Base-by-base conservation (phyloP, 1,284 basidiomycete genomes). In the Meripilus lineatus region DNA sequence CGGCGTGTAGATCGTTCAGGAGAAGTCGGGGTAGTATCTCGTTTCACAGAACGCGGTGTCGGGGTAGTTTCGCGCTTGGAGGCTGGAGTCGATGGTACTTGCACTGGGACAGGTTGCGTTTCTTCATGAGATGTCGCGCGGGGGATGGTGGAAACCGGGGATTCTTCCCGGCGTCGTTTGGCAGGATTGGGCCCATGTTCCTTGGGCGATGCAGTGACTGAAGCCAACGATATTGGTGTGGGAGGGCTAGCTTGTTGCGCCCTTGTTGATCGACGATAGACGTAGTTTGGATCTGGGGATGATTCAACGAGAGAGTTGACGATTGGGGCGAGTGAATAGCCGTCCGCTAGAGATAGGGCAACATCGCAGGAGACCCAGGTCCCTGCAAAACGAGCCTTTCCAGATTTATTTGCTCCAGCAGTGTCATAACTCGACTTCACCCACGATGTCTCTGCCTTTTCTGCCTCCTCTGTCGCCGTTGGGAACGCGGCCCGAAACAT, bases 401-500 rank as follows among this genome's bases (percentile, higher is more conserved):
- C 78, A 7, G 77, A 81, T 37, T 91, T 92, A 63, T 96, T 96
- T 56, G 89, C 89, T 23, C 84, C 83, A 5, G 77, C 60, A 42
- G 85, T 78, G 62, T 96, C 89, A 66, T 80, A 90, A 54, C 72
- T 78, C 21, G 83, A 77, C 58, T 88, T 89, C 49, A 93, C 84
- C 88, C 89, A 97, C 40, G 79, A 75, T 54, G 89, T 79, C 67
- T 99, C 95, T 24, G 68, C 69, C 59, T 81, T 82, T 67, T 98
- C 95, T 17, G 86, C 83, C 36, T 77, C 74, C 2, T 92, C 89
- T 24, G 74, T 69, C 1, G 93, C 89, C 43, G 74, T 80, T 7
- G 96, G 95, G 68, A 94, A 99, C 0, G 94, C 93, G 21, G 94
- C 92, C 54, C 93, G 90, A 74, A 93, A 98, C 91, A 99, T 96